These are phyloP conservation scores for Prunus padus DNA, from an alignment of 306 rosid genomes.

Conservation along the genomic window DNA sequence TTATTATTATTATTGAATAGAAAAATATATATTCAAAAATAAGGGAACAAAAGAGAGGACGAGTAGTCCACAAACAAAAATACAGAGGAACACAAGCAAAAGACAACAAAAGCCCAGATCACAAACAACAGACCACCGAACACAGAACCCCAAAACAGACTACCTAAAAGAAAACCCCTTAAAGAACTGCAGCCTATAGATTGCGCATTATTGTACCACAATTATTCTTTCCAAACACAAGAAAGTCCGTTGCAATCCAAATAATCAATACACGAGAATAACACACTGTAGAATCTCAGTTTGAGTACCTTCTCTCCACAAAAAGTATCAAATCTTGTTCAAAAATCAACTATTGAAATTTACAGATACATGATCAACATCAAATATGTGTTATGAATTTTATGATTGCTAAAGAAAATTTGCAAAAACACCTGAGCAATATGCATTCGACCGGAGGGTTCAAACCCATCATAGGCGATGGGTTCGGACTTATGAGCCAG, in stretches of 20 bases:
- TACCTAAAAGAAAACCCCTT: too few relatives aligned
- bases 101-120: too few relatives aligned
- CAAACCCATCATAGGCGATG: conserved; percentile 83
- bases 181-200: too few relatives aligned
- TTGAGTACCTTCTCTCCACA: background rate
- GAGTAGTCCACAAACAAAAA: too few relatives aligned
- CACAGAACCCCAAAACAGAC: too few relatives aligned
- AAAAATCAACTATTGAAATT: background rate
- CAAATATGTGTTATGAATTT: background rate
- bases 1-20: too few relatives aligned
- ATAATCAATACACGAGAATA: background rate
- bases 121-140: too few relatives aligned
- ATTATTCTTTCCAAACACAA: background rate
- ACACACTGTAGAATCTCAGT: background rate
- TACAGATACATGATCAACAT: background rate
- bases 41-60: too few relatives aligned
- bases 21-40: too few relatives aligned
- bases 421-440: conserved; percentile 69
- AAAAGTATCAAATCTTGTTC: background rate
- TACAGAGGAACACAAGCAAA: too few relatives aligned
- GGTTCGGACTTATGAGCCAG: conserved; percentile 70
- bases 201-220: too few relatives aligned
- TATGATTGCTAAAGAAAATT: background rate
- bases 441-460: conserved; percentile 95
- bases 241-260: background rate